Evolutionary conservation across 2,329 filamentous ascomycete genomes (phyloP), one percentile per base, ranked within the genome.

Genomic region (Nothomitra cinnamomea): DNA sequence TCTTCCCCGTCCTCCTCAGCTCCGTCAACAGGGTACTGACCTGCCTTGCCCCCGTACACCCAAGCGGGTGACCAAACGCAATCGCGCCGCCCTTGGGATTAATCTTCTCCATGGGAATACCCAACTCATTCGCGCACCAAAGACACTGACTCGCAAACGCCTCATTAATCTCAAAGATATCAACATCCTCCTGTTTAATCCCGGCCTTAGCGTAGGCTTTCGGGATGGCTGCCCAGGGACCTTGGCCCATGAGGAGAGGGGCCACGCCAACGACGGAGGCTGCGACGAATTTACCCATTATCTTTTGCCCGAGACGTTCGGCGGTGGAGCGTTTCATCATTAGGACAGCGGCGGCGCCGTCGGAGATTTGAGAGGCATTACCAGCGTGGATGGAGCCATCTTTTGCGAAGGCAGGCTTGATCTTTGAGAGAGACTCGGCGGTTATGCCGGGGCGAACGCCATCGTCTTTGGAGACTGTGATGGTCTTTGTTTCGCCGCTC

Each of bases 91-190:
- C 92, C 77, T 95, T 95, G 62, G 90, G 90, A 73, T 96, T 96
- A 65, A 98, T 81, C 78, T 95, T 96, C 59, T 86, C 82, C 57
- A 75, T 65, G 53, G 87, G 85, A 25, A 98, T 71, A 45, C 83
- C 83, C 21, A 98, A 78, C 74, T 95, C 82, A 63, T 92, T 86
- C 58, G 86, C 80, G 69, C 88, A 95, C 85, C 85, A 96, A 60
- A 96, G 69, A 69, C 87, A 95, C 76, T 96, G 90, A 58, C 80
- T 86, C 32, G 92, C 92, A 68, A 98, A 98, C 1, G 92, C 92
- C 78, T 98, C 92, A 74, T 98, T 98, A 77, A 98, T 95, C 78
- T 98, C 92, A 64, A 79, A 96, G 64, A 96, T 90, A 66, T 96
- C 92, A 28, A 98, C 87, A 60, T 96, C 90, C 55, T 94, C 83